Base-by-base conservation (phyloP, 176 grass and related monocot species). In the Dendrocalamus sinicus region DNA sequence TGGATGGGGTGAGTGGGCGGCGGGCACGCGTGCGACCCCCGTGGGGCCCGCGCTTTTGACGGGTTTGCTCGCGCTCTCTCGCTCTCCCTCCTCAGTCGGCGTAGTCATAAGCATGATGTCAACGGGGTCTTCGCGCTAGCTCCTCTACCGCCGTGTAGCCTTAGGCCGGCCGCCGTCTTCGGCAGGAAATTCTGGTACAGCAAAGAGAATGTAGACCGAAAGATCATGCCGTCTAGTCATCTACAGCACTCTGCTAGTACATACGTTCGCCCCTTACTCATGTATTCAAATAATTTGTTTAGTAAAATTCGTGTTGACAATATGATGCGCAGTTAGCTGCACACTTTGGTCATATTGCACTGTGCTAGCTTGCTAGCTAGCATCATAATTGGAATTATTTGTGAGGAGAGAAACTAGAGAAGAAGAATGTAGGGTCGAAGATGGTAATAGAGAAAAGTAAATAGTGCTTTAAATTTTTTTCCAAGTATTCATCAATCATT, bases 11-110 rank as follows among this genome's bases (percentile, higher is more conserved):
- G 87, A 82, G 89, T 84, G 84, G 89, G 85, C 81, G 81, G 89
- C 81, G 63, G 89, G 85, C 89, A 91, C 89, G 89, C 89, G 89
- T 91, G 89, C 85, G 37, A 76, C 73, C 11, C 48, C 61, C 6
- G 8, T 16, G 73, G 89, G 70, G 10, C 89, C 74, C 81, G 10
- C 7, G 81, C 89, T 85, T 85, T 91, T 88, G 89, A 91, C 85
- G 89, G 2, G 39, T 60, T 60, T 41, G 7, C 35, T 28, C 37
- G 14, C 17, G 0, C 52, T 1, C 67, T 28, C 24, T 37, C 24
- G 9, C 23, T 4, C 30, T 3, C 1, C 30, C 1, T 4, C 75
- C 4, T n/a, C 9, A 4, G 53, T 13, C 75, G n/a, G 11, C 68
- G 39, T 5, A 16, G 48, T 8, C 72, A 63, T 84, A 46, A 88